Evolutionary conservation across 2,329 filamentous ascomycete genomes (phyloP).

Genomic region (Didymella exigua): DNA sequence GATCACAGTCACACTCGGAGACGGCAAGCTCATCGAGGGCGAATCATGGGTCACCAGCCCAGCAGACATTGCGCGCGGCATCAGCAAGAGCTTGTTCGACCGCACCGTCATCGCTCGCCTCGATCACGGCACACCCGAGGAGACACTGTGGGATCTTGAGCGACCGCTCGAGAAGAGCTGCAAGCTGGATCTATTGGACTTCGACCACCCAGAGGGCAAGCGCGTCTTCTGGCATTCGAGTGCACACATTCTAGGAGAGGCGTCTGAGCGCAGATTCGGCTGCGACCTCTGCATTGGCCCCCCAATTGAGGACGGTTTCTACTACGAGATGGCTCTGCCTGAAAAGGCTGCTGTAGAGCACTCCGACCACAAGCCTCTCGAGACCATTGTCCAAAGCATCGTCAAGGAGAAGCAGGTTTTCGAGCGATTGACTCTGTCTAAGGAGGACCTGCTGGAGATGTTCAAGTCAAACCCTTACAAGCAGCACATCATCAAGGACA

Average conservation of each 20-base stretch:
- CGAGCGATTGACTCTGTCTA: slow-evolving; percentile 84
- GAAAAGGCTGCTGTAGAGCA: slow-evolving; percentile 73
- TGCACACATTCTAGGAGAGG: slow-evolving; percentile 94
- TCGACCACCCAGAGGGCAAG: slow-evolving; percentile 77
- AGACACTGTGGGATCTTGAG: slow-evolving; percentile 86
- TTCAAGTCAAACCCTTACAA: slow-evolving; percentile 99
- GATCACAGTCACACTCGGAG: slow-evolving; percentile 74
- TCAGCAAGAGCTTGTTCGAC: slow-evolving; percentile 84
- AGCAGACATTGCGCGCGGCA: slow-evolving; percentile 74
- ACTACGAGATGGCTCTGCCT: slow-evolving; percentile 92
- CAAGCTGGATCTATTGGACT: slow-evolving; percentile 82
- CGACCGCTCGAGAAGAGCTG: slow-evolving; percentile 87
- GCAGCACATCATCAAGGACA: slow-evolving; percentile 94
- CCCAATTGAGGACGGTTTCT: slow-evolving; percentile 89
- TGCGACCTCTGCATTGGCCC: slow-evolving; percentile 94
- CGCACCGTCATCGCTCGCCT: slow-evolving; percentile 86
- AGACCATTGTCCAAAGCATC: slow-evolving; percentile 78
- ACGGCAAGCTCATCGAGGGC: slow-evolving; percentile 73
- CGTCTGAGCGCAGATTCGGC: slow-evolving; percentile 85
- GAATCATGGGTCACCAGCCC: slow-evolving; percentile 94
- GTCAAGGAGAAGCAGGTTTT: slow-evolving; percentile 98
- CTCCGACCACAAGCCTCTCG: slow-evolving; percentile 82
- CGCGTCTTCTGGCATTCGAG: slow-evolving; percentile 98
- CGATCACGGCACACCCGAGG: slow-evolving; percentile 75
- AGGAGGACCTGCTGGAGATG: slow-evolving; percentile 92